Base-by-base conservation (phyloP, 169 alveolate genomes). In the Babesia sp. region DNA sequence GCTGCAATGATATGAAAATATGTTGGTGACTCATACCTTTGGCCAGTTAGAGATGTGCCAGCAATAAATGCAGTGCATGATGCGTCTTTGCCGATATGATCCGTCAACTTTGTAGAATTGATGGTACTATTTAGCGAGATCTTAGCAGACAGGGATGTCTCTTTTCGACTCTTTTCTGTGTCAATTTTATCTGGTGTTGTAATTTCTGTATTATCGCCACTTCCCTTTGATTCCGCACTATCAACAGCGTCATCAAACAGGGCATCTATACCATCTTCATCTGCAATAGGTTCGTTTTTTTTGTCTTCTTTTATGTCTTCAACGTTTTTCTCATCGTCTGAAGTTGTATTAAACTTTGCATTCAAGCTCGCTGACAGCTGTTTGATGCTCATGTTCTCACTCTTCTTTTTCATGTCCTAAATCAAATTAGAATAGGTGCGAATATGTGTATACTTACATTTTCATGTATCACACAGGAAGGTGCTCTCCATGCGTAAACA, bases 41-140 rank as follows among this genome's bases (percentile, higher is more conserved):
- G 31, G 1, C 18, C 16, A 14, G 50, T 48, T 1, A 69, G 59
- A 37, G 16, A 18, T 26, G 70, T 55, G 37, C 74, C 86, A 8
- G 82, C 74, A 28, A 68, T 59, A 37, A 63, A 61, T 1, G 71
- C 8, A 33, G 78, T 37, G 29, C 84, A 73, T 6, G 66, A 2
- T 33, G n/a, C 84, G 3, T 9, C 29, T 54, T 53, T 76, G 12
- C 33, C 39, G 9, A 20, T 12, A 7, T 54, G 28, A 9, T 44
- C 42, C 9, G 41, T 34, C 33, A 41, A 44, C 1, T 36, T 12
- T 14, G 8, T 7, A 26, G 29, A 1, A 16, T 37, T 18, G 22
- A 51, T 0, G n/a, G 69, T 11, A 9, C 22, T 46, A 2, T 26
- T 26, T 28, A 39, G 11, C 9, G 66, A 29, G 22, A 37, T 11